Percentiles rank a stretch among this genome's conserved stretches.
These are phyloP conservation scores for Podaxis sp. DNA, from an alignment of 768 basidiomycete species.

Conservation along the genomic window DNA sequence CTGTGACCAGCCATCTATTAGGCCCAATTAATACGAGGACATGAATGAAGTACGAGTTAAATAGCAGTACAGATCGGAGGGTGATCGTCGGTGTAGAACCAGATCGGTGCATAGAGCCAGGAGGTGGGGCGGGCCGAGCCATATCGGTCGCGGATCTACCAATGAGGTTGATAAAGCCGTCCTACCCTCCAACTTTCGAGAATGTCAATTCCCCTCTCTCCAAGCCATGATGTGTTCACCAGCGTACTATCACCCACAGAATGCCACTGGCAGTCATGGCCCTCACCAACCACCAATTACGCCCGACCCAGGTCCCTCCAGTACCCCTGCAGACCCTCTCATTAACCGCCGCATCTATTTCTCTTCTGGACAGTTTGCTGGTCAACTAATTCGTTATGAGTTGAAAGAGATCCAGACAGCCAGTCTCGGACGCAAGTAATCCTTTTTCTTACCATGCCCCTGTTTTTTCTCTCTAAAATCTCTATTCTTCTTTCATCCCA, in stretches of 20 bases:
- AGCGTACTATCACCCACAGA: background rate
- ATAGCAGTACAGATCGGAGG: slow-evolving; percentile 3
- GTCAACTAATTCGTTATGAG: slow-evolving; percentile 50
- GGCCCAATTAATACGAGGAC: background rate
- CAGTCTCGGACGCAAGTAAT: slow-evolving; percentile 63
- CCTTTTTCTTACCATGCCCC: slow-evolving; percentile 7
- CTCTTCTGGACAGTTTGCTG: slow-evolving; percentile 55
- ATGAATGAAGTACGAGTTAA: background rate
- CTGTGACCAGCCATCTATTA: background rate
- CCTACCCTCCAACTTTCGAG: slow-evolving; percentile 5
- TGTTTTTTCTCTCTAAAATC: slow-evolving; percentile 8
- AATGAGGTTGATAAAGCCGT: slow-evolving; percentile 11
- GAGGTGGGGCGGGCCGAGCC: slow-evolving; percentile 7
- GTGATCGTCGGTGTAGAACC: slow-evolving; percentile 10
- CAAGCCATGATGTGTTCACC: slow-evolving; percentile 6
- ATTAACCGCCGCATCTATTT: slow-evolving; percentile 54
- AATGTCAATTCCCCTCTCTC: slow-evolving; percentile 4
- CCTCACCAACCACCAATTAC: background rate
- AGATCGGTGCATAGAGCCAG: slow-evolving; percentile 5
- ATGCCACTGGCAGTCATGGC: background rate
- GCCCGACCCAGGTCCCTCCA: background rate
- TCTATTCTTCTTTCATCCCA: slow-evolving; percentile 4
- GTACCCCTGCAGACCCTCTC: slow-evolving; percentile 12
- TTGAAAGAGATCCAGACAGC: slow-evolving; percentile 60
- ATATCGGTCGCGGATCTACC: slow-evolving; percentile 12